Evolutionary conservation across 1,139 yeast species (phyloP), one percentile per base, ranked within the genome.

Genomic region (Saccharomyces hybrid): DNA sequence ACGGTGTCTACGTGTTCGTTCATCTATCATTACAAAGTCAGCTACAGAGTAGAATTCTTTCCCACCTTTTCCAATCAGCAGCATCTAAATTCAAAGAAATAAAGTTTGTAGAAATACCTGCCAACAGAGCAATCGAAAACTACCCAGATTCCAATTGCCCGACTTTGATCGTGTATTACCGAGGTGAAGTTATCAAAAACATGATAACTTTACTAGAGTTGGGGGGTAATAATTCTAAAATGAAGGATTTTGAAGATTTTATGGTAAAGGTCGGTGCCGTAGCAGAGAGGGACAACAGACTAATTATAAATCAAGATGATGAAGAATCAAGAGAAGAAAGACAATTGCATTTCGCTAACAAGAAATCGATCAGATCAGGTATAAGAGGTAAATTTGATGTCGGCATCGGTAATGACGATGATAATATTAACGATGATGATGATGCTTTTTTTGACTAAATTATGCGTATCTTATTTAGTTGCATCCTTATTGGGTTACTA

Each of bases 91-190:
- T 78, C 63, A 81, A 83, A n/a, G 96, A 93, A 64, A 73, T 93
- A 64, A 93, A 93, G 71, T 86, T 93, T 66, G 93, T 91, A 48
- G 96, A 93, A 62, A 93, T 93, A 52, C 86, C 88, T 12, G 96
- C 88, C 21, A 78, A 82, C 58, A 82, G 96, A 70, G 95, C 96
- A 56, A 87, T 91, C 60, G 98, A 91, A 65, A 83, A 85, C 67
- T 93, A 91, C 69, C 97, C 98, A 0, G 91, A 88, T 31, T 71
- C 80, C 46, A 91, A 88, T 71, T 87, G 96, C 64, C 99, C 99
- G 1, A 95, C 99, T 0, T 74, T 93, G 21, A 77, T 93, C 50
- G 80, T 95, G 1, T 93, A 93, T 69, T 81, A 81, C 64, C 80
- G 88, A 55, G 84, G 84, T 21, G 82, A 88, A 58, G 93, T 91